These are phyloP conservation scores for Sporobolus alterniflorus DNA, from an alignment of 202 grass and related monocot species.

Conservation along the genomic window DNA sequence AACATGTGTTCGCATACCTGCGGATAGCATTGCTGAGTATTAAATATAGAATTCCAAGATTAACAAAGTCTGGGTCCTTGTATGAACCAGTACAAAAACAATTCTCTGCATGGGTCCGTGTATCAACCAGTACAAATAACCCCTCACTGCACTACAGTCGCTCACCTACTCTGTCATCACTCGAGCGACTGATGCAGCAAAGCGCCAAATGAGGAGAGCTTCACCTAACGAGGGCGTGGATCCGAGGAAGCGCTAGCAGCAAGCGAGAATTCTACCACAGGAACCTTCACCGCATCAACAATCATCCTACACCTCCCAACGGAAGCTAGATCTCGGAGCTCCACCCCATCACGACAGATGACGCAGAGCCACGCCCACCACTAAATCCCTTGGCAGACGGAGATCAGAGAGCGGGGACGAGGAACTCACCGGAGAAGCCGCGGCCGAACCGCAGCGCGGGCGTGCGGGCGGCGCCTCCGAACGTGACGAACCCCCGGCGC, in stretches of 20 bases:
- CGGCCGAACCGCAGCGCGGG: slow-evolving; percentile 23
- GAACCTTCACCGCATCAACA: not conserved
- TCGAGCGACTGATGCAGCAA: not conserved
- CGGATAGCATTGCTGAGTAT: slow-evolving; percentile 25
- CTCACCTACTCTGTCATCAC: not conserved
- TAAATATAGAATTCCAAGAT: not conserved
- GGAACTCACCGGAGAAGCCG: slow-evolving; percentile 27
- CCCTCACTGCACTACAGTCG: not conserved
- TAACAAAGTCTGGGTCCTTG: not conserved
- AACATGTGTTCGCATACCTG: slow-evolving; percentile 72
- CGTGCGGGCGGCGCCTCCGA: slow-evolving; percentile 11
- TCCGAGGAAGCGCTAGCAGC: not conserved
- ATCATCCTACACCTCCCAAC: not conserved
- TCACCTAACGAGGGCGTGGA: not conserved
- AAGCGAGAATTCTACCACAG: not conserved
- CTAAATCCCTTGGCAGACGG: not conserved
- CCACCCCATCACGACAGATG: not conserved
- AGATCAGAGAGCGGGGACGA: not conserved
- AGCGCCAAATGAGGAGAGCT: not conserved
- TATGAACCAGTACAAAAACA: not conserved
- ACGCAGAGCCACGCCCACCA: not conserved
- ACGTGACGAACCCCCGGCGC: slow-evolving; percentile 37
- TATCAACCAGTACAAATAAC: no score
- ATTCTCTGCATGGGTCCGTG: not conserved
- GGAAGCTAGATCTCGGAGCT: slow-evolving; percentile 22